Evolutionary conservation across 2,329 filamentous ascomycete genomes (phyloP).

Genomic region (Fusarium mexicanum): DNA sequence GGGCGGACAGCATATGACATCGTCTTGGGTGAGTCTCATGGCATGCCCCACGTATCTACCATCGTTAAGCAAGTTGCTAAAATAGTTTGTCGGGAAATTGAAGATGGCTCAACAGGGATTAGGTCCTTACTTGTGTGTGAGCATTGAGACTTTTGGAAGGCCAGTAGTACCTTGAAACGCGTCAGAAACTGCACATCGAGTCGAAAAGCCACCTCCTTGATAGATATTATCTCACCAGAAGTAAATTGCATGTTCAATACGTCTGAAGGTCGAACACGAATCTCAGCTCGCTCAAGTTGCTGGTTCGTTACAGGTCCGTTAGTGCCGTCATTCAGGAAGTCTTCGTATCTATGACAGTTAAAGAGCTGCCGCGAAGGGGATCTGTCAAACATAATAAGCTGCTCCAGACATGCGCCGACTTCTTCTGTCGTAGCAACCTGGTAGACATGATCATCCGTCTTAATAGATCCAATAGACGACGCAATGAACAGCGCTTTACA

Average conservation of each 20-base stretch:
- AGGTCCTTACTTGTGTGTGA: neutral
- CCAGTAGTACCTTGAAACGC: neutral
- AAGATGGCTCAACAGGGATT: rapidly evolving
- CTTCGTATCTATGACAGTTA: neutral
- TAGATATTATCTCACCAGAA: neutral
- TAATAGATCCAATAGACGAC: neutral
- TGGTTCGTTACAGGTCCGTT: too few relatives aligned
- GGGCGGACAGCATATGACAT: neutral
- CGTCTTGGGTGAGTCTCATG: neutral
- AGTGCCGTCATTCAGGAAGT: neutral
- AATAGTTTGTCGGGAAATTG: neutral
- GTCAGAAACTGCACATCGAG: rapidly evolving
- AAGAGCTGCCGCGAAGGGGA: neutral
- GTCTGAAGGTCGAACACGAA: neutral
- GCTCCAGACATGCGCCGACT: neutral
- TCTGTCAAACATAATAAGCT: neutral
- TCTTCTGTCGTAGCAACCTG: neutral
- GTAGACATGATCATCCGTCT: neutral
- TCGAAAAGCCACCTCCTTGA: rapidly evolving
- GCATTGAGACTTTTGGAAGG: neutral
- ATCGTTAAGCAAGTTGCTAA: neutral
- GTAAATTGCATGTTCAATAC: neutral
- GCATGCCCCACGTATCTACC: neutral
- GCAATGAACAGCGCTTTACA: neutral
- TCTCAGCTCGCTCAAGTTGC: neutral